Conservation (phyloP, 2,329 filamentous ascomycete species). For the Aspergillus neotritici region DNA sequence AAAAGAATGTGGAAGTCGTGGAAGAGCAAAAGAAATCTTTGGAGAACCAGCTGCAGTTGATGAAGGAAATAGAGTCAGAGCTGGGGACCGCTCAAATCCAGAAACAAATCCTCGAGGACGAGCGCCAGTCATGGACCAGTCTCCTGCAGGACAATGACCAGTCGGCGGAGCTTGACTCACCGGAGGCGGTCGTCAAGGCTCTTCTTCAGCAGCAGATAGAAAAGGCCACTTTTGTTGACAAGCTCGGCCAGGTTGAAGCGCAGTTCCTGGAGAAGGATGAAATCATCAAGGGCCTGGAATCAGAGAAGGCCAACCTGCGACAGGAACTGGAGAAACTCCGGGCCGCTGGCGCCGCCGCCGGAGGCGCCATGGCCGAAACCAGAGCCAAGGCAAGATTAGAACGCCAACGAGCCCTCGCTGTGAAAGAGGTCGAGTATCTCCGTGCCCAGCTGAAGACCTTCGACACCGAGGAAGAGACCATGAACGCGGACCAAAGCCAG, state of each 20-base stretch:
- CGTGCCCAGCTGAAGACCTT: constrained; percentile 86
- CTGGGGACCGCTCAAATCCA: constrained; percentile 75
- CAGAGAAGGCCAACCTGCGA: constrained; percentile 60
- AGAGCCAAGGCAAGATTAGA: constrained; percentile 71
- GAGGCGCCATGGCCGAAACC: constrained; percentile 51
- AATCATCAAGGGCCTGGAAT: constrained; percentile 64
- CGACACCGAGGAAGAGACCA: constrained; percentile 79
- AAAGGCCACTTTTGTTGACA: constrained; percentile 72
- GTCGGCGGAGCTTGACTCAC: constrained; percentile 72
- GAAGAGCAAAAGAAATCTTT: constrained; percentile 90
- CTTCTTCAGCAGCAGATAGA: constrained; percentile 77
- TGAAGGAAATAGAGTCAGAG: constrained; percentile 68
- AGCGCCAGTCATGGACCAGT: constrained; percentile 77
- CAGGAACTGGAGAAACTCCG: constrained; percentile 68
- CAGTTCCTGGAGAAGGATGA: constrained; percentile 73
- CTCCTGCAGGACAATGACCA: constrained; percentile 68
- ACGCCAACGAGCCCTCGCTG: constrained; percentile 73
- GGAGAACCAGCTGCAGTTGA: constrained; percentile 68
- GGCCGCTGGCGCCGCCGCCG: constrained; percentile 35
- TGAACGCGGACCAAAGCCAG: constrained; percentile 63
- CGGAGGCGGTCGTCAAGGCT: constrained; percentile 78
- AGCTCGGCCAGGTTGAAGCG: constrained; percentile 70
- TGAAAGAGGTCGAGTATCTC: constrained; percentile 91
- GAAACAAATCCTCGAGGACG: constrained; percentile 80
- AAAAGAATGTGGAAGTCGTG: constrained; percentile 85